A percentile compares a stretch with the other conserved stretches of the same genome.
Evolutionary conservation across 306 rosid species (phyloP).

Genomic region (Rosa multiflora): DNA sequence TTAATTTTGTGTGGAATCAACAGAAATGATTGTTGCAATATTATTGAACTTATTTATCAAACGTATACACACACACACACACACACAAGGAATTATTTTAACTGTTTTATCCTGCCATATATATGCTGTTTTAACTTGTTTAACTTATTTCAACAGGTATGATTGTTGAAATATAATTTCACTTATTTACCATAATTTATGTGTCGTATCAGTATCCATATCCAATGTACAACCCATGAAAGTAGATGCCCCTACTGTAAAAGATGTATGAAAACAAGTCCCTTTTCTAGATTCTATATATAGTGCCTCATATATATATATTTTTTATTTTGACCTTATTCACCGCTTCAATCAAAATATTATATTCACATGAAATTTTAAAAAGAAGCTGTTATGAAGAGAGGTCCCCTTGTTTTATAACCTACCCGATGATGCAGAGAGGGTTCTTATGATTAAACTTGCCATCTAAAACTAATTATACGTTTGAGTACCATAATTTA

Average conservation of each 20-base stretch:
- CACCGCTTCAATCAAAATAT: not conserved
- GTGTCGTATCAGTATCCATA: not conserved
- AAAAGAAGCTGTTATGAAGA: not conserved
- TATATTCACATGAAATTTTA: not conserved
- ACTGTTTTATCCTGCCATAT: not conserved
- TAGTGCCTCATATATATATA: not conserved
- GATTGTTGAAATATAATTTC: not conserved
- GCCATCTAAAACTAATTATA: not conserved
- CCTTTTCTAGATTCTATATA: not conserved
- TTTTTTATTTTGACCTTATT: not conserved
- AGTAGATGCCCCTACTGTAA: constrained; percentile 50
- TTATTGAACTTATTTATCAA: not conserved
- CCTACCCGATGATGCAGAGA: not conserved
- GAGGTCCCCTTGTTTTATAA: not conserved
- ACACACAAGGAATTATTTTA: not conserved
- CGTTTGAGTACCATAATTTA: too few relatives aligned
- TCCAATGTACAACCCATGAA: constrained; percentile 54
- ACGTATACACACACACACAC: too few relatives aligned
- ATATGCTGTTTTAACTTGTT: not conserved
- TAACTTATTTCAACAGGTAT: not conserved
- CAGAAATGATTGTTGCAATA: not conserved
- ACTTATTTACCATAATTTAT: not conserved
- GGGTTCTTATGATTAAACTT: not conserved
- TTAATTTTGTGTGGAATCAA: not conserved
- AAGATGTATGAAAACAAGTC: constrained; percentile 50